Conservation (phyloP, 1,284 basidiomycete genomes). For the Ustilago crameri region DNA sequence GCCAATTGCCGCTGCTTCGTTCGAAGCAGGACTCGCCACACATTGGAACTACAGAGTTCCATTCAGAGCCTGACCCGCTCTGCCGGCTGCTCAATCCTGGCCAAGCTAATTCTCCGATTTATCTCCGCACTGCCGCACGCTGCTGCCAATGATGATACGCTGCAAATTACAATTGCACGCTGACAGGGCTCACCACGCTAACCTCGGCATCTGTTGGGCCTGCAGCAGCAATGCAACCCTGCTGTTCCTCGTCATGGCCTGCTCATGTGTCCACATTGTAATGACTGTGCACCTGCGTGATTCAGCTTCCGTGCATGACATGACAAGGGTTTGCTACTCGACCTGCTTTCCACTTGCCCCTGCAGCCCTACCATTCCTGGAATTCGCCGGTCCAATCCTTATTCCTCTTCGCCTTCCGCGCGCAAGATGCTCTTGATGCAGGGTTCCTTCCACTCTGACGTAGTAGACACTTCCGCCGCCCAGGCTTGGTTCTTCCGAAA, state of each 20-base stretch:
- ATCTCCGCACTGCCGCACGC: background rate
- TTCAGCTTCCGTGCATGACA: too few species aligned
- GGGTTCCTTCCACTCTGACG: constrained; percentile 2
- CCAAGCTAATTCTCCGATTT: background rate
- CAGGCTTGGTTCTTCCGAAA: too few species aligned
- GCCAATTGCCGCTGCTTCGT: too few species aligned
- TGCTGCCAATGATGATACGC: background rate
- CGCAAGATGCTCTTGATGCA: background rate
- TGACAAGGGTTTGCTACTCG: too few species aligned
- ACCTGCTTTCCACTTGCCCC: too few species aligned
- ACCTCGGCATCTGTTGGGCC: background rate
- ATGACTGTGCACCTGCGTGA: background rate
- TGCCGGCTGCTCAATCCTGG: too few species aligned
- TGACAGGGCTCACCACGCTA: background rate
- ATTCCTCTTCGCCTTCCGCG: constrained; percentile 5
- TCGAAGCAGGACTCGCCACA: too few species aligned
- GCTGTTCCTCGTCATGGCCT: constrained; percentile 1
- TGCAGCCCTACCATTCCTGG: too few species aligned
- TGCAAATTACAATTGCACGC: background rate
- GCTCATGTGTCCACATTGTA: background rate
- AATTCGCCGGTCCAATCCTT: constrained; percentile 16
- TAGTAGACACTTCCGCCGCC: background rate
- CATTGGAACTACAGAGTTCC: too few species aligned
- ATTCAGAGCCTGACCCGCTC: too few species aligned
- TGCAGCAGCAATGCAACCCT: constrained; percentile 24